Evolutionary conservation across 495 filamentous ascomycete species (phyloP).

Genomic region (Penicillium argentinense): DNA sequence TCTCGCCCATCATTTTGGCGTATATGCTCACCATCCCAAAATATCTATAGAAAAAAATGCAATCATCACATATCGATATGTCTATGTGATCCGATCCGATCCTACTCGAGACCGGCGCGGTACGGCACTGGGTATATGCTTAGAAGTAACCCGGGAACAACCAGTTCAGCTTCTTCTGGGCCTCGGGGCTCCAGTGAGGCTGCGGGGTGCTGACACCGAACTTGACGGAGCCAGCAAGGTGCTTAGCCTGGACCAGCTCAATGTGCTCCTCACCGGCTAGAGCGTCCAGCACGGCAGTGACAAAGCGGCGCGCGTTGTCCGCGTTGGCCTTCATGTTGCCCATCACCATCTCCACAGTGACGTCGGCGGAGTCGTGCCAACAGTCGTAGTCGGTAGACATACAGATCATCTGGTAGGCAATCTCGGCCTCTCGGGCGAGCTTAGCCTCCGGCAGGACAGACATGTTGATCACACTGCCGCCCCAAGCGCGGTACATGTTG

Average conservation of each 20-base stretch:
- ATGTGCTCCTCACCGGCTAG: constrained; percentile 71
- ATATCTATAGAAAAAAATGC: no score
- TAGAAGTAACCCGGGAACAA: constrained; percentile 64
- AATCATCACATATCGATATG: no score
- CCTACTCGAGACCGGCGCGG: no score
- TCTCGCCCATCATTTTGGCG: no score
- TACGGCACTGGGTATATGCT: no score
- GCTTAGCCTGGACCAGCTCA: constrained; percentile 76
- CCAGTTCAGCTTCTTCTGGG: constrained; percentile 69
- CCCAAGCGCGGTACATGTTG: constrained; percentile 89
- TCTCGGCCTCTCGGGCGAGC: constrained; percentile 92
- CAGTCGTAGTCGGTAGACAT: constrained; percentile 99
- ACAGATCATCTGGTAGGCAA: constrained; percentile 96
- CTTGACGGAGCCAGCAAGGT: constrained; percentile 53
- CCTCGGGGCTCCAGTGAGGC: constrained; percentile 60
- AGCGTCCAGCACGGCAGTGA: constrained; percentile 85
- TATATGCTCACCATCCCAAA: no score
- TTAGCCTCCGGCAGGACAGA: constrained; percentile 94
- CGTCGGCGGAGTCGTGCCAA: constrained; percentile 77
- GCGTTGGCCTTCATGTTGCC: constrained; percentile 91
- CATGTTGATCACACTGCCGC: constrained; percentile 96
- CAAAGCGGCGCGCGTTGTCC: constrained; percentile 78
- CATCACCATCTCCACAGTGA: constrained; percentile 97
- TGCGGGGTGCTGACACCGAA: constrained; percentile 68
- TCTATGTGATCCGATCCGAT: no score